A percentile compares a stretch with the other conserved stretches of the same genome.
These are phyloP conservation scores for Staphylotrichum longicolle DNA, from an alignment of 495 filamentous ascomycete species.

Conservation along the genomic window DNA sequence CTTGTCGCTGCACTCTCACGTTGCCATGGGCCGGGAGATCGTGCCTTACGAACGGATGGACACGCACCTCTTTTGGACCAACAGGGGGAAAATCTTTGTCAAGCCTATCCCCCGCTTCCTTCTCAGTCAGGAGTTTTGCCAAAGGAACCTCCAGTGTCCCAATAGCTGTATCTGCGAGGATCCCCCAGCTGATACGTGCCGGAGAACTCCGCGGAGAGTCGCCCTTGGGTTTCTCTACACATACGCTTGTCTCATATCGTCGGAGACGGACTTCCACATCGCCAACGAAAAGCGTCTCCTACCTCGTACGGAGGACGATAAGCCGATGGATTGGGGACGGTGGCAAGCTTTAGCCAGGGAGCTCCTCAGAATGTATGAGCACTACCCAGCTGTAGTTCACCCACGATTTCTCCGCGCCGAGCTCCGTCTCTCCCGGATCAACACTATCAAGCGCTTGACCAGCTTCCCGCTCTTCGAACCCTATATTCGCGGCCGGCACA, in stretches of 20 bases:
- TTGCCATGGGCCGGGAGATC: conserved; percentile 14
- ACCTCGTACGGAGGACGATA: conserved; percentile 23
- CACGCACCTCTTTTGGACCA: conserved; percentile 25
- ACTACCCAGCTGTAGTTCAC: conserved; percentile 1
- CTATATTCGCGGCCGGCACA: background rate
- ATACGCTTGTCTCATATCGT: conserved; percentile 39
- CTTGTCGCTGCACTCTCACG: conserved; percentile 14
- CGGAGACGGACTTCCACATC: conserved; percentile 41
- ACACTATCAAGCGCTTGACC: conserved; percentile 4
- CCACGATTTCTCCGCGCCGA: conserved; percentile 14
- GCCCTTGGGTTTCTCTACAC: conserved; percentile 41
- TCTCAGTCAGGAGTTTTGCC: conserved; percentile 13
- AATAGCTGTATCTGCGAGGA: conserved; percentile 2
- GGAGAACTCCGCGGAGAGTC: conserved; percentile 7
- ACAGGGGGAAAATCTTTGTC: conserved; percentile 19
- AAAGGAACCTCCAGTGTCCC: conserved; percentile 16
- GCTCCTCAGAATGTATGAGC: conserved; percentile 10
- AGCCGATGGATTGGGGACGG: conserved; percentile 11
- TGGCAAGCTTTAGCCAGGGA: conserved; percentile 19
- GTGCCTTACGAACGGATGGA: conserved; percentile 23
- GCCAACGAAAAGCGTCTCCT: conserved; percentile 36
- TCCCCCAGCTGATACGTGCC: conserved; percentile 7
- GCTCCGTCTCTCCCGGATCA: conserved; percentile 4
- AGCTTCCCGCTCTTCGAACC: conserved; percentile 7
- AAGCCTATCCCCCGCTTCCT: conserved; percentile 25